These are phyloP conservation scores for Gossypium gossypioides DNA, from an alignment of 441 rosid genomes.

Conservation along the genomic window DNA sequence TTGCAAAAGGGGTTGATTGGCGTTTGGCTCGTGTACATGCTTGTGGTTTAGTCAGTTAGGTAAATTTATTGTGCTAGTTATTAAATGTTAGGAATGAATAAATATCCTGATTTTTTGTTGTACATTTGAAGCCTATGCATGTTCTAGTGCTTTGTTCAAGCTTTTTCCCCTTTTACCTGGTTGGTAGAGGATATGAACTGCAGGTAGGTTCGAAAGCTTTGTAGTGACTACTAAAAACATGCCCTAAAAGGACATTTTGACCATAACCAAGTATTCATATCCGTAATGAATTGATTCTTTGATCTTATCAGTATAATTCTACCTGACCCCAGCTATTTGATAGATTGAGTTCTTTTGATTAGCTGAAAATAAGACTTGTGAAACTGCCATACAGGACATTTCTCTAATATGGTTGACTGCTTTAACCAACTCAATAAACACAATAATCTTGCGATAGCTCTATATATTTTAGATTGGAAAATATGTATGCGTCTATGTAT, in stretches of 20 bases:
- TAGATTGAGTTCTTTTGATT: background rate
- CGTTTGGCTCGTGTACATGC: conserved; percentile 23
- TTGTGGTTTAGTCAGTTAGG: conserved; percentile 16
- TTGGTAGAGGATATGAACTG: background rate
- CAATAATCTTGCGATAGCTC: background rate
- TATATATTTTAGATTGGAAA: background rate
- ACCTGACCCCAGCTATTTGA: background rate
- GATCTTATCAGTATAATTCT: background rate
- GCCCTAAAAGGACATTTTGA: background rate
- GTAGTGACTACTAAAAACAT: background rate
- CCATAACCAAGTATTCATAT: background rate
- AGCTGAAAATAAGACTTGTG: background rate
- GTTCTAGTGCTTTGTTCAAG: background rate
- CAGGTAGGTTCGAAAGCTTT: background rate
- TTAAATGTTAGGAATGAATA: background rate
- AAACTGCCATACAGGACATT: background rate
- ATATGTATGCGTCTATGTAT: too few relatives aligned
- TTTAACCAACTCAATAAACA: background rate
- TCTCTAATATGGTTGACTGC: background rate
- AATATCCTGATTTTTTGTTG: background rate
- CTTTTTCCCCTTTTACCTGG: background rate
- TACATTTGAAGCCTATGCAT: background rate
- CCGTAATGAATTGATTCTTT: background rate
- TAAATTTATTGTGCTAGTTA: conserved; percentile 13
- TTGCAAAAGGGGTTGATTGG: conserved; percentile 15